A percentile compares a stretch with the other conserved stretches of the same genome.
These are phyloP conservation scores for Akanthomyces muscarius DNA, from an alignment of 2,329 filamentous ascomycete genomes.

Conservation along the genomic window DNA sequence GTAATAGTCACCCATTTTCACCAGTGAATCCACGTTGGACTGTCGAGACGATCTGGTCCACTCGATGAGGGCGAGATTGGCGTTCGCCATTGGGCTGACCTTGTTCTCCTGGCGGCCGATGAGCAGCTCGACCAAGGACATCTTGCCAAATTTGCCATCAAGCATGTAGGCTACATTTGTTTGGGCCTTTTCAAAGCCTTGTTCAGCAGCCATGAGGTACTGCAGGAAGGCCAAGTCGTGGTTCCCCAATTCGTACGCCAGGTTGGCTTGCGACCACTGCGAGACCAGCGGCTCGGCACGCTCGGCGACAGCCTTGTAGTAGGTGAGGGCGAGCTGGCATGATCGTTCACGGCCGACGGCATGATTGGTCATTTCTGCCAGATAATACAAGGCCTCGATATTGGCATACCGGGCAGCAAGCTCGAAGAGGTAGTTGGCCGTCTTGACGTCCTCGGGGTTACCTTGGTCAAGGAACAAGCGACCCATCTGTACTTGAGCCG, in stretches of 20 bases:
- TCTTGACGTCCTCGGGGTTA: conserved; percentile 60
- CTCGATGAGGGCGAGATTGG: conserved; percentile 73
- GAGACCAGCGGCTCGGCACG: conserved; percentile 69
- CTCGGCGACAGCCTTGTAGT: conserved; percentile 78
- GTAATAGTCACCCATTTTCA: conserved; percentile 99
- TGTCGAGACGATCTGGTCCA: conserved; percentile 95
- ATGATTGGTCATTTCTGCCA: conserved; percentile 80
- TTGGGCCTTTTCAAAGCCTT: conserved; percentile 85
- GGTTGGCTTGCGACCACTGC: conserved; percentile 77
- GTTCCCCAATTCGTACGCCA: conserved; percentile 75
- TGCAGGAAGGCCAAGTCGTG: conserved; percentile 74
- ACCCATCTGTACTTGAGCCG: conserved; percentile 78
- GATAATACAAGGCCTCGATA: conserved; percentile 87
- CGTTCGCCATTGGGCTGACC: conserved; percentile 45
- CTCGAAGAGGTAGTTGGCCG: conserved; percentile 83
- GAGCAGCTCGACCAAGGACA: conserved; percentile 40
- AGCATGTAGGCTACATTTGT: conserved; percentile 86
- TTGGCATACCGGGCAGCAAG: conserved; percentile 76
- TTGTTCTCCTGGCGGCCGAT: conserved; percentile 24
- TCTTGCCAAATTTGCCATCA: conserved; percentile 61
- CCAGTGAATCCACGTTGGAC: conserved; percentile 84
- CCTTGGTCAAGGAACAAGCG: conserved; percentile 85
- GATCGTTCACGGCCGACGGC: conserved; percentile 76
- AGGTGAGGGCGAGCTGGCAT: conserved; percentile 71
- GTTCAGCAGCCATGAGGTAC: conserved; percentile 85